Percentiles rank a stretch among this genome's conserved stretches.
Conservation (phyloP, 2,329 filamentous ascomycete genomes). For the Chaetomiaceae sp. region DNA sequence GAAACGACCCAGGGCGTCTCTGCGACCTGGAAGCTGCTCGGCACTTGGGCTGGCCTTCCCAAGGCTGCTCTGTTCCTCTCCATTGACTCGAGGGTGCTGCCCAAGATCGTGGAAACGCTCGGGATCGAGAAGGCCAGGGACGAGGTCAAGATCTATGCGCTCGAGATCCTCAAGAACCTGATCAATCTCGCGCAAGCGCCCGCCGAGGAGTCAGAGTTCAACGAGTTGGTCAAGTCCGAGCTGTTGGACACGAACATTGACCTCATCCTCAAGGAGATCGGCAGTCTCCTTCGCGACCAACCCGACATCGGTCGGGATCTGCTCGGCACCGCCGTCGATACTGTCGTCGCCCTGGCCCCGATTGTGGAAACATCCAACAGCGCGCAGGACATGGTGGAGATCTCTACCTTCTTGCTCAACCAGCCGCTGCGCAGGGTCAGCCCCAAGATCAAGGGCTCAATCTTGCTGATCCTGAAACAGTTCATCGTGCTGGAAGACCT, state of each 20-base stretch:
- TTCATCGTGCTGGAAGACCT: conserved; percentile 66
- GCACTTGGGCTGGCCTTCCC: conserved; percentile 69
- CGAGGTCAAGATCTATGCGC: conserved; percentile 76
- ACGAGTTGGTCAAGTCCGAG: conserved; percentile 51
- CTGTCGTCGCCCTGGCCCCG: conserved; percentile 70
- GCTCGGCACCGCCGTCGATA: conserved; percentile 72
- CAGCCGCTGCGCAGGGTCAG: conserved; percentile 82
- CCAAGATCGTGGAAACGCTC: conserved; percentile 68
- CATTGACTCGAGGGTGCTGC: conserved; percentile 59
- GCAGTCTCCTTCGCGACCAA: conserved; percentile 57
- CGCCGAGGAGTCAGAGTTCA: conserved; percentile 52
- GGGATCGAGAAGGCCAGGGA: conserved; percentile 63
- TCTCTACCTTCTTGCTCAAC: conserved; percentile 74
- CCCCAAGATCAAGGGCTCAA: conserved; percentile 74
- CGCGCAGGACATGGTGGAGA: conserved; percentile 71
- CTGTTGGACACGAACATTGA: conserved; percentile 55
- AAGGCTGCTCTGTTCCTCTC: conserved; percentile 64
- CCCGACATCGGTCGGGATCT: conserved; percentile 64
- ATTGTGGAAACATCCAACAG: conserved; percentile 65
- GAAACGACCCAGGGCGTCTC: conserved; percentile 91
- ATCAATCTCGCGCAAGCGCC: conserved; percentile 56
- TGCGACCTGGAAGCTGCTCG: conserved; percentile 73
- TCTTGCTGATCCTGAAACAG: conserved; percentile 74
- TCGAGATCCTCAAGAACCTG: conserved; percentile 69
- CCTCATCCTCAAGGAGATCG: conserved; percentile 62